A percentile compares a stretch with the other conserved stretches of the same genome.
phyloP scores from a whole-genome alignment of 75 land plant genomes.

The Pinus tabuliformis region DNA sequence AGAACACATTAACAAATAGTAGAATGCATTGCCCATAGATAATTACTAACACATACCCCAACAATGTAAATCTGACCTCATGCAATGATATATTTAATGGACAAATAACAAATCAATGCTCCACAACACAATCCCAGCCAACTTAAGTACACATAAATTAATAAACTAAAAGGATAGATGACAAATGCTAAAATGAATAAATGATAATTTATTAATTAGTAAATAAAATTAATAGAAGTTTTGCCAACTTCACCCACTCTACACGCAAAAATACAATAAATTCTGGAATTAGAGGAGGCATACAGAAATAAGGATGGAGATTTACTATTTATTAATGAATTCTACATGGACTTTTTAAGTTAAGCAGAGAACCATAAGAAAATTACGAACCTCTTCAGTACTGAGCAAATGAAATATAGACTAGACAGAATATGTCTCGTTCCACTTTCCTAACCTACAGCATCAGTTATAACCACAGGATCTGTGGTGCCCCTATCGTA shows the following conservation, averaged over 20 bases:
- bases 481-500: not conserved
- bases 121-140: not conserved
- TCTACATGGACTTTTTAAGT: too few species aligned
- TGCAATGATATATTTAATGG: too few species aligned
- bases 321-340: not conserved
- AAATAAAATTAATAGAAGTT: not conserved
- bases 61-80: not conserved
- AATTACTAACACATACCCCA: not conserved
- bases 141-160: not conserved
- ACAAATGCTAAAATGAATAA: not conserved
- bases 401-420: not conserved
- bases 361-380: too few species aligned
- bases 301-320: not conserved
- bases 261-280: not conserved
- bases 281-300: not conserved
- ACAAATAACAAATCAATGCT: too few species aligned
- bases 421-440: too few species aligned
- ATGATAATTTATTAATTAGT: not conserved
- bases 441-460: not conserved
- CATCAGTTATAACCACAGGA: not conserved
- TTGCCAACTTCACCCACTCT: not conserved
- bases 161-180: not conserved
- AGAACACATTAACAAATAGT: not conserved
- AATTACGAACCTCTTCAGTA: not conserved
- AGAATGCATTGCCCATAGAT: not conserved